Evolutionary conservation across 2,329 filamentous ascomycete genomes (phyloP).

Genomic region (Ascochyta viciae-villosae): DNA sequence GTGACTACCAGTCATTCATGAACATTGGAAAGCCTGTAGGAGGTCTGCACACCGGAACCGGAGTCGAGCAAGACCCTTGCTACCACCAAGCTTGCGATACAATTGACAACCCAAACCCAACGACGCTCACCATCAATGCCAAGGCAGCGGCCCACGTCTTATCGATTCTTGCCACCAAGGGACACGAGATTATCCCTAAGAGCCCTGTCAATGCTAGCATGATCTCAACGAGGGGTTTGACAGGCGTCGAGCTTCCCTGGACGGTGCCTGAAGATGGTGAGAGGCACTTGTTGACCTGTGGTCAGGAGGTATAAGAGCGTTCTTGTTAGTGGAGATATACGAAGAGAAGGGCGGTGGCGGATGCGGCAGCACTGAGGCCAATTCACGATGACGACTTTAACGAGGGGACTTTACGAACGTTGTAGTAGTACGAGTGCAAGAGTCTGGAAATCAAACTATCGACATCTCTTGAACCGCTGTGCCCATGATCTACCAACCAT

Average conservation of each 20-base stretch:
- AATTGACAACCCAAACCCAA: constrained; percentile 48
- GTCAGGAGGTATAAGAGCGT: constrained; percentile 34
- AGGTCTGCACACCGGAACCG: constrained; percentile 51
- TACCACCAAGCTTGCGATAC: constrained; percentile 52
- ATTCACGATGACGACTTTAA: neutral
- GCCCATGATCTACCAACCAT: too few relatives aligned
- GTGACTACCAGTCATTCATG: constrained; percentile 52
- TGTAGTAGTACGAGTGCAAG: neutral
- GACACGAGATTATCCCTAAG: constrained; percentile 45
- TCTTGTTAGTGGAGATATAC: too few relatives aligned
- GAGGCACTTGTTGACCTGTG: constrained; percentile 40
- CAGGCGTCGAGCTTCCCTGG: constrained; percentile 40
- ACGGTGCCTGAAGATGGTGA: constrained; percentile 38
- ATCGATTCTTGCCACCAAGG: constrained; percentile 40
- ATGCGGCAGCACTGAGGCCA: neutral
- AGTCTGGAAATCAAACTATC: neutral
- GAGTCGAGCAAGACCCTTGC: constrained; percentile 49
- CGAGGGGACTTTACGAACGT: neutral
- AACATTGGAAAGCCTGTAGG: constrained; percentile 50
- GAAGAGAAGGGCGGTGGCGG: neutral
- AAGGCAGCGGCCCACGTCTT: constrained; percentile 49
- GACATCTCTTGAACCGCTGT: neutral
- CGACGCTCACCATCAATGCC: constrained; percentile 47
- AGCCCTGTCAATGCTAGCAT: constrained; percentile 43
- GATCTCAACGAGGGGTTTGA: constrained; percentile 36